Conservation (phyloP, 1,139 yeast genomes). For the Candida glucosophila region DNA sequence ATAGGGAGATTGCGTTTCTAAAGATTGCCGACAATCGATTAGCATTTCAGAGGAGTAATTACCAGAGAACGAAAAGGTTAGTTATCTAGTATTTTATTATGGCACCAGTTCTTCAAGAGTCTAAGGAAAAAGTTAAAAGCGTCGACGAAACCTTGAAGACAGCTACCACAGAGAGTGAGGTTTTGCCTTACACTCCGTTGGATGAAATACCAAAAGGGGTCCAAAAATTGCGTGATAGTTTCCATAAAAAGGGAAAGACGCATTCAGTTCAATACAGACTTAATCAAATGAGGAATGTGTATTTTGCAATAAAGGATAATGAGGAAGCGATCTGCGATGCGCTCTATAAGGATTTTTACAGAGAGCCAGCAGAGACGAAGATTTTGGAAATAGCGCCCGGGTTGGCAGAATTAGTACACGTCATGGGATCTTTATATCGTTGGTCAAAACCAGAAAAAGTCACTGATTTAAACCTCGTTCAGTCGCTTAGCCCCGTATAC, state of each 20-base stretch:
- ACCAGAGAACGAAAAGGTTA: too few species aligned
- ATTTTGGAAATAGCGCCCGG: conserved; percentile 47
- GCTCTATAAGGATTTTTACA: conserved; percentile 55
- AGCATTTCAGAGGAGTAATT: too few species aligned
- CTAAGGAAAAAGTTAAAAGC: too few species aligned
- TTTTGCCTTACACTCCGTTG: conserved; percentile 38
- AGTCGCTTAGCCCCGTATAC: conserved; percentile 39
- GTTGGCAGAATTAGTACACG: conserved; percentile 48
- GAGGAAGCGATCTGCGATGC: conserved; percentile 49
- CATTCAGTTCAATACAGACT: conserved; percentile 50
- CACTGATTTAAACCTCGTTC: conserved; percentile 33
- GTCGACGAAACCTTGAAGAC: too few species aligned
- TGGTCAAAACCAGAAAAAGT: conserved; percentile 55
- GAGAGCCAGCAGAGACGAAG: conserved; percentile 53
- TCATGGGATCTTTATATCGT: conserved; percentile 49
- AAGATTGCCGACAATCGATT: too few species aligned
- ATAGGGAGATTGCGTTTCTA: too few species aligned
- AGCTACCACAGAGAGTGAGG: too few species aligned
- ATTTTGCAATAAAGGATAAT: conserved; percentile 57
- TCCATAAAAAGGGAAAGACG: conserved; percentile 39
- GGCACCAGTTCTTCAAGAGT: too few species aligned
- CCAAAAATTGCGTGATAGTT: conserved; percentile 30
- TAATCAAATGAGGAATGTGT: conserved; percentile 59
- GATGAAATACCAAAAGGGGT: conserved; percentile 44
- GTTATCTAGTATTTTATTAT: too few species aligned